Conservation (phyloP, 202 grass and related monocot genomes). For the Elaeis oleifera region DNA sequence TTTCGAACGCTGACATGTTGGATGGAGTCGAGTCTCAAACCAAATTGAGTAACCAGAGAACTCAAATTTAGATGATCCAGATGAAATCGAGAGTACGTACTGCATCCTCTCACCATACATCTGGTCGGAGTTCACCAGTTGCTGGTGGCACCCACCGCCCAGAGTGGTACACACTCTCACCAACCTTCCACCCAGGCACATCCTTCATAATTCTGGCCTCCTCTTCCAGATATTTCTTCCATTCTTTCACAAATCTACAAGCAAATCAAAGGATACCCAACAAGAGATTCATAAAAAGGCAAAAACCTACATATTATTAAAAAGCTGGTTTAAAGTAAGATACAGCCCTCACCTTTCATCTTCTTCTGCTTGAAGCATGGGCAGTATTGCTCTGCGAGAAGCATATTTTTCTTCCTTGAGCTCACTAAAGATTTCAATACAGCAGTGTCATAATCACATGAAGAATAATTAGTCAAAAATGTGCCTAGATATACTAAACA, state of each 20-base stretch:
- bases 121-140: slow-evolving; percentile 78
- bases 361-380: slow-evolving; percentile 98
- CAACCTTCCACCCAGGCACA: slow-evolving; percentile 97
- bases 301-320: not conserved
- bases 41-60: too few species aligned
- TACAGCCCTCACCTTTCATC: slow-evolving; percentile 61
- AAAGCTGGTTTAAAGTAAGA: too few species aligned
- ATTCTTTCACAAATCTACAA: slow-evolving; percentile 92
- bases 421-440: slow-evolving; percentile 24
- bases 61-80: too few species aligned
- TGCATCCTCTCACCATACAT: slow-evolving; percentile 51
- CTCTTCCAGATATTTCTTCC: slow-evolving; percentile 87
- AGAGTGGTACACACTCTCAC: slow-evolving; percentile 74
- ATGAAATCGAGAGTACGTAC: too few species aligned
- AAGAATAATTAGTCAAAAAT: too few species aligned
- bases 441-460: too few species aligned
- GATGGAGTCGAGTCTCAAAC: too few species aligned
- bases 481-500: too few species aligned
- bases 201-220: slow-evolving; percentile 91
- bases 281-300: not conserved
- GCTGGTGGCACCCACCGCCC: slow-evolving; percentile 94
- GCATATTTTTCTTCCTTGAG: slow-evolving; percentile 98
- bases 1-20: too few species aligned
- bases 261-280: not conserved
- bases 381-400: slow-evolving; percentile 77